phyloP scores from a whole-genome alignment of 306 rosid genomes.

The Quercus dentata region DNA sequence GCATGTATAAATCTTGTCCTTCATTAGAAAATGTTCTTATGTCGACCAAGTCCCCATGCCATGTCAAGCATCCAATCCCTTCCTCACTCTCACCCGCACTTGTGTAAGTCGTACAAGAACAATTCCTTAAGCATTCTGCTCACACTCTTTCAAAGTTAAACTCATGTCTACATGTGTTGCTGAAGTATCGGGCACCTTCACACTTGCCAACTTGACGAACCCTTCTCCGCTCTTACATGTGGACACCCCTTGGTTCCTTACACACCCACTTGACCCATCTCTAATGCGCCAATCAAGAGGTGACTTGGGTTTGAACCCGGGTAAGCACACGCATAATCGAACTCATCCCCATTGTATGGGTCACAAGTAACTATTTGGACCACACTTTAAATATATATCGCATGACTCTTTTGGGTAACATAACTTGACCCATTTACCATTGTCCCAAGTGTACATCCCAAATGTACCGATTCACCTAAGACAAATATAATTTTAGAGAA shows the following conservation, averaged over 20 bases:
- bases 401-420: constrained; percentile 48
- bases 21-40: constrained; percentile 39
- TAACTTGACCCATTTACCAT: constrained; percentile 32
- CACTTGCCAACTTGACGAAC: constrained; percentile 42
- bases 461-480: constrained; percentile 32
- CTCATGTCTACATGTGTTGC: constrained; percentile 31
- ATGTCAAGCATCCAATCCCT: constrained; percentile 54
- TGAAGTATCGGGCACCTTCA: constrained; percentile 62
- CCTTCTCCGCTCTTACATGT: constrained; percentile 70
- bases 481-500: background rate
- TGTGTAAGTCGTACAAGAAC: constrained; percentile 59
- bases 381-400: constrained; percentile 47
- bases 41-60: constrained; percentile 51
- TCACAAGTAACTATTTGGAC: constrained; percentile 51
- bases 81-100: constrained; percentile 32
- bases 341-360: constrained; percentile 30
- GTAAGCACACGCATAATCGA: constrained; percentile 52
- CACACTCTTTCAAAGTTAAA: constrained; percentile 32
- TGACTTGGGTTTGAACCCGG: constrained; percentile 54
- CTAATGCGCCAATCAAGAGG: constrained; percentile 47
- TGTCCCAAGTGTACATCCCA: constrained; percentile 30
- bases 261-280: constrained; percentile 66
- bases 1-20: constrained; percentile 53
- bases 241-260: constrained; percentile 37
- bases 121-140: constrained; percentile 43